Evolutionary conservation across 805 yeast genomes (phyloP), one percentile per base, ranked within the genome.

Genomic region (Suhomyces xylopsoci): DNA sequence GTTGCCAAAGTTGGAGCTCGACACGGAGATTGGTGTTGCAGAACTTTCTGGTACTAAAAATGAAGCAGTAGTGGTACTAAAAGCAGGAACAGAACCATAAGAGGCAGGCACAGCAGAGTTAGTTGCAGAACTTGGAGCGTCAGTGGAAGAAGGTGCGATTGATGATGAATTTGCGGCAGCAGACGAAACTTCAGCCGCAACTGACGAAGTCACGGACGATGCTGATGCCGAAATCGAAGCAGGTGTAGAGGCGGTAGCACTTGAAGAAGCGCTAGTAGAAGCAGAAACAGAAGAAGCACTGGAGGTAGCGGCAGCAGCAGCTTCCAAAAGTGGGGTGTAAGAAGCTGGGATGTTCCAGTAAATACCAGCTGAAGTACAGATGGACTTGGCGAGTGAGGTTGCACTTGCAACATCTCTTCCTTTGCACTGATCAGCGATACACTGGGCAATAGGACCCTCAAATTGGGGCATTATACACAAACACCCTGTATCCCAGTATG

Each of bases 401-500:
- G 70, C 73, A 62, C 57, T 22, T 20, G 38, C 36, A 77, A 72
- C 76, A 17, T 69, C 67, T 19, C 51, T 45, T 54, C 77, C 77
- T 17, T 57, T 51, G 51, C 68, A 65, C 44, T 42, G 73, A 78
- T 74, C 50, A 30, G 65, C 64, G 28, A 65, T 52, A 69, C 79
- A 74, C 82, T 66, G 58, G 45, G 71, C 77, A 28, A 74, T 69
- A 7, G 54, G 55, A 24, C 66, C 66, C 30, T 62, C 64, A 64
- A 69, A 74, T 43, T 56, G 56, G 41, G 73, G 62, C 70, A 74
- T 73, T 41, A 71, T 72, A 67, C 79, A 74, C 51, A 74, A 68
- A 63, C 79, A 74, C 19, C 79, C 79, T 43, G 77, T 67, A 58
- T 74, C 79, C 77, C 78, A 74, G 68, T 72, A 71, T 46, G 79